phyloP scores from a whole-genome alignment of 495 filamentous ascomycete species.

The Aspergillus kassunensis region DNA sequence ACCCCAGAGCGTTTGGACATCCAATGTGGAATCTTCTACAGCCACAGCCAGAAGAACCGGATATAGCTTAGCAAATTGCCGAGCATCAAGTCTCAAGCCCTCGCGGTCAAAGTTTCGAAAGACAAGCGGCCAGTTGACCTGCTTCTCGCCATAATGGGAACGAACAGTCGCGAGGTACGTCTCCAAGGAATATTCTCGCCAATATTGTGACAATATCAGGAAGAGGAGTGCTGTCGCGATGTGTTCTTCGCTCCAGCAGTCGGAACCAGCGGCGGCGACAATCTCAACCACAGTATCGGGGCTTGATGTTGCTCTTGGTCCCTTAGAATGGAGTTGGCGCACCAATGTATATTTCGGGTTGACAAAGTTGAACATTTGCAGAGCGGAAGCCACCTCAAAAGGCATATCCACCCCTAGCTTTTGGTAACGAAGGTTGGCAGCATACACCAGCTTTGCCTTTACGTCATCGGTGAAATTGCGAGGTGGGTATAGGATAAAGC shows the following conservation, averaged over 20 bases:
- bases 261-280: slow-evolving; percentile 60
- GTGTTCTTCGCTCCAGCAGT: slow-evolving; percentile 74
- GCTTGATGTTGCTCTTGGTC: slow-evolving; percentile 55
- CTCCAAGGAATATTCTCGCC: slow-evolving; percentile 64
- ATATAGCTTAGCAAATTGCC: slow-evolving; percentile 78
- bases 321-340: slow-evolving; percentile 70
- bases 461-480: slow-evolving; percentile 73
- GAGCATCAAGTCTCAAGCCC: slow-evolving; percentile 64
- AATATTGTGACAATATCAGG: slow-evolving; percentile 67
- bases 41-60: slow-evolving; percentile 68
- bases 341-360: slow-evolving; percentile 64
- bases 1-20: slow-evolving; percentile 86
- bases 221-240: slow-evolving; percentile 79
- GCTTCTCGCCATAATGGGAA: slow-evolving; percentile 51
- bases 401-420: slow-evolving; percentile 59
- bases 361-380: slow-evolving; percentile 69
- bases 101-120: slow-evolving; percentile 80
- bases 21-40: slow-evolving; percentile 54
- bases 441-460: slow-evolving; percentile 62
- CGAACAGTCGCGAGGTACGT: slow-evolving; percentile 65
- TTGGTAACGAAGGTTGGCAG: slow-evolving; percentile 64
- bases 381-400: slow-evolving; percentile 64
- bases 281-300: slow-evolving; percentile 55
- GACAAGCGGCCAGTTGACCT: slow-evolving; percentile 77
- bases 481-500: slow-evolving; percentile 76